Evolutionary conservation across 1,284 basidiomycete species (phyloP), one percentile per base, ranked within the genome.

Genomic region (Apiotrichum domesticum): DNA sequence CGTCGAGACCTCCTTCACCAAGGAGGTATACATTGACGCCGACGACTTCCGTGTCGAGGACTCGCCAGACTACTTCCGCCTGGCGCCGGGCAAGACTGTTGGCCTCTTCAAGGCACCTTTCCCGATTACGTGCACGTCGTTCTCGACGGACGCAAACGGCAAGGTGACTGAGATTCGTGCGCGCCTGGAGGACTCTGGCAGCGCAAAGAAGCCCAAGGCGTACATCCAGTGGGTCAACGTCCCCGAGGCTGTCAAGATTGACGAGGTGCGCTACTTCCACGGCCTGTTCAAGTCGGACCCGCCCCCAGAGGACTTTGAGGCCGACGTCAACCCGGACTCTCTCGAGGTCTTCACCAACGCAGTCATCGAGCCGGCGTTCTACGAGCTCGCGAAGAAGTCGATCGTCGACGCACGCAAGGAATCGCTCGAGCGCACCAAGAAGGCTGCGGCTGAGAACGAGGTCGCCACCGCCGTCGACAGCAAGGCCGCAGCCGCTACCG

Each of bases 171-270:
- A 95, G 76, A 83, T 99, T 48, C 74, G 87, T 52, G 90, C 87
- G 72, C 82, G 80, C 41, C 79, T 93, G 35, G 92, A 97, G 74
- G 83, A 90, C 63, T 72, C 71, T 14, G 51, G 52, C 43, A 71
- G 68, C 37, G 74, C 80, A 35, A 86, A 84, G 75, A 98, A 97
- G 74, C 88, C 93, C 35, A 96, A 97, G 75, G 87, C 93, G 13
- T 98, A 87, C 79, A 92, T 99, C 70, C 96, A 98, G 73, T 99
- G 96, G 96, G 90, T 98, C 14, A 92, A 90, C 45, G 87, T 90
- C 64, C 88, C 94, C 68, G 80, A 83, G 10, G 79, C 85, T 6
- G 87, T 98, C 44, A 78, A 79, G 50, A 81, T 98, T 63, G 86
- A 92, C 72, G 92, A 99, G 79, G 90, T 88, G 42, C 85, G 93